phyloP scores from a whole-genome alignment of 306 rosid species.

The Hippophae rhamnoides region DNA sequence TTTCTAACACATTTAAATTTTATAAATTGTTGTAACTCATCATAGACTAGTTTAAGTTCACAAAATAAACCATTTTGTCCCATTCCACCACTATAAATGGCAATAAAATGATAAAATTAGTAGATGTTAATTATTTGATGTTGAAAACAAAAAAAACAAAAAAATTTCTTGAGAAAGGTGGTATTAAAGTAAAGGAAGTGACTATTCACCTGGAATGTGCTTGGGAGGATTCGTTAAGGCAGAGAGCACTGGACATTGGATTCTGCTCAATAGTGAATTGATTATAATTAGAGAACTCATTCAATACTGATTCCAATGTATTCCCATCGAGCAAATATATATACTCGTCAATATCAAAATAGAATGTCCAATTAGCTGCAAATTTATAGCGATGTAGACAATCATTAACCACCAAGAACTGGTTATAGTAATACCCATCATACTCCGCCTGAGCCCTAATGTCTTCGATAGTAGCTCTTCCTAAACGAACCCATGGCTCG shows the following conservation, averaged over 20 bases:
- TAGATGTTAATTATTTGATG: too few species aligned
- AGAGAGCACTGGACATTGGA: constrained; percentile 31
- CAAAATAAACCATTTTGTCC: too few species aligned
- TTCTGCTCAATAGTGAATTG: constrained; percentile 36
- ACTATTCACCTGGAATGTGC: constrained; percentile 16
- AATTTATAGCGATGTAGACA: constrained; percentile 27
- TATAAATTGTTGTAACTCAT: too few species aligned
- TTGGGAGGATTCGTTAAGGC: constrained; percentile 25
- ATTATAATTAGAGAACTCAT: constrained; percentile 22
- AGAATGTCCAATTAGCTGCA: constrained; percentile 33
- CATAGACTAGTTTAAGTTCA: too few species aligned
- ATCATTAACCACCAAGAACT: constrained; percentile 8
- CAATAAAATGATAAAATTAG: too few species aligned
- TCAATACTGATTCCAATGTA: constrained; percentile 22
- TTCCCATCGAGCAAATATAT: constrained; percentile 27
- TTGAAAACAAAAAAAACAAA: too few species aligned
- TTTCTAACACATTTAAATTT: too few species aligned
- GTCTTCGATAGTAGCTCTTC: constrained; percentile 28
- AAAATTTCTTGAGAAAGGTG: too few species aligned
- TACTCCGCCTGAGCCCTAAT: constrained; percentile 27
- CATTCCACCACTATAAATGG: too few species aligned
- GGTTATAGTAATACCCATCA: constrained; percentile 26
- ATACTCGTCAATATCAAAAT: constrained; percentile 37
- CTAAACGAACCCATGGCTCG: constrained; percentile 31
- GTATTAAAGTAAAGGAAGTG: too few species aligned